Percentiles rank a stretch among this genome's conserved stretches.
Evolutionary conservation across 352 stramenopile species (phyloP).

Genomic region (Elongisporangium senticosum): DNA sequence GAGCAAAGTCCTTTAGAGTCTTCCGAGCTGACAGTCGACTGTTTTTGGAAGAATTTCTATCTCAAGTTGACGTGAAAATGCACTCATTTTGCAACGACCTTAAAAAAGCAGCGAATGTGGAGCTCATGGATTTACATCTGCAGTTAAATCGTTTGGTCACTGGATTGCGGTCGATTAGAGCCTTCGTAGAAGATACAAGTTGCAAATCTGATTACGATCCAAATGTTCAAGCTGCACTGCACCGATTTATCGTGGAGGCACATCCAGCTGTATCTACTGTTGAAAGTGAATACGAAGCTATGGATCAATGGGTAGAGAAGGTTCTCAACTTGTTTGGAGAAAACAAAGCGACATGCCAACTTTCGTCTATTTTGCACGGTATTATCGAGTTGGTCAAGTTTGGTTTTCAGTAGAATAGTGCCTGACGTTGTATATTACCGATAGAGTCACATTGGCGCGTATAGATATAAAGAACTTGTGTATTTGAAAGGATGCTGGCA

Average conservation of each 20-base stretch:
- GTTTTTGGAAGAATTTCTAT: conserved; percentile 33
- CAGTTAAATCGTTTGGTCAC: conserved; percentile 52
- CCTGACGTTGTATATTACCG: not conserved
- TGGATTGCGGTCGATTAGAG: conserved; percentile 34
- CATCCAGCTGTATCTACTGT: conserved; percentile 30
- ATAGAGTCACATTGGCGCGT: not conserved
- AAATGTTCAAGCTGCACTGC: conserved; percentile 4
- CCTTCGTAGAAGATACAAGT: conserved; percentile 36
- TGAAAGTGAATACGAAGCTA: conserved; percentile 56
- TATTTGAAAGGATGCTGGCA: not conserved
- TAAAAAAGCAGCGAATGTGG: conserved; percentile 38
- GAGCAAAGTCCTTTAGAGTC: conserved; percentile 24
- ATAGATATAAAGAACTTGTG: conserved; percentile 1
- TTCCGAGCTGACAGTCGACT: conserved; percentile 20
- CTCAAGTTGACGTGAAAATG: conserved; percentile 44
- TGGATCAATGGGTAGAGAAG: conserved; percentile 59
- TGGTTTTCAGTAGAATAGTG: conserved; percentile 3
- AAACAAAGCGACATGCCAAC: conserved; percentile 57
- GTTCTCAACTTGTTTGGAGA: conserved; percentile 59
- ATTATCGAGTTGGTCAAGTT: conserved; percentile 15
- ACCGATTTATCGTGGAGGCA: conserved; percentile 44
- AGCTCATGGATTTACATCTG: conserved; percentile 58
- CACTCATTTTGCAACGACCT: conserved; percentile 53
- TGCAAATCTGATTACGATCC: conserved; percentile 1
- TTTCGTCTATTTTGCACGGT: conserved; percentile 35